Evolutionary conservation across 2,329 filamentous ascomycete species (phyloP).

Genomic region (Fusarium siculi): DNA sequence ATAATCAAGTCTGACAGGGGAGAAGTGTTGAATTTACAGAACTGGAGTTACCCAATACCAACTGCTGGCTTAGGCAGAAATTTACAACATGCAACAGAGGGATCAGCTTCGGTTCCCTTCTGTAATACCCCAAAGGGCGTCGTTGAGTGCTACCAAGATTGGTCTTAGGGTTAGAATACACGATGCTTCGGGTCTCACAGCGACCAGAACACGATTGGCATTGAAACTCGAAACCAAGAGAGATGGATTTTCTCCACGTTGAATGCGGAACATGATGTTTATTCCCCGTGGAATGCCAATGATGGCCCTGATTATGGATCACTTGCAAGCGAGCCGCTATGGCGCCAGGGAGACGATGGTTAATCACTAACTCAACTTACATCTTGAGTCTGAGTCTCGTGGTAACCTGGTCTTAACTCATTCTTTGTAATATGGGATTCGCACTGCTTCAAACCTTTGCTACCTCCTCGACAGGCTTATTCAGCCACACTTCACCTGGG

Average conservation of each 20-base stretch:
- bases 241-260: constrained; percentile 25
- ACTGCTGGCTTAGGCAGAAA: constrained; percentile 30
- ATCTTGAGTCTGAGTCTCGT: background rate
- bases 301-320: constrained; percentile 23
- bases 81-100: constrained; percentile 7
- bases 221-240: background rate
- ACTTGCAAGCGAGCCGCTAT: constrained; percentile 18
- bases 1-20: constrained; percentile 33
- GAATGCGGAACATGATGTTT: constrained; percentile 31
- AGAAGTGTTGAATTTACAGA: constrained; percentile 5
- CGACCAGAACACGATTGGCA: constrained; percentile 8
- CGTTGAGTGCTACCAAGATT: background rate
- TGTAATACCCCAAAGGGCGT: background rate
- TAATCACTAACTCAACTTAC: constrained; percentile 1
- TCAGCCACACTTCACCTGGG: background rate
- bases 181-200: constrained; percentile 9
- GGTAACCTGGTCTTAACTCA: background rate
- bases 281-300: constrained; percentile 7
- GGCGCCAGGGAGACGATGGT: constrained; percentile 1
- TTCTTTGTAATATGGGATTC: background rate
- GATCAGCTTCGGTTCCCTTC: background rate
- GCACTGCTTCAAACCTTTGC: background rate
- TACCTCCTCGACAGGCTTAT: background rate
- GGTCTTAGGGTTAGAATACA: background rate
- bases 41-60: background rate